Percentiles rank a stretch among this genome's conserved stretches.
Conservation (phyloP, 2,329 filamentous ascomycete genomes). For the Aureobasidium sp. region DNA sequence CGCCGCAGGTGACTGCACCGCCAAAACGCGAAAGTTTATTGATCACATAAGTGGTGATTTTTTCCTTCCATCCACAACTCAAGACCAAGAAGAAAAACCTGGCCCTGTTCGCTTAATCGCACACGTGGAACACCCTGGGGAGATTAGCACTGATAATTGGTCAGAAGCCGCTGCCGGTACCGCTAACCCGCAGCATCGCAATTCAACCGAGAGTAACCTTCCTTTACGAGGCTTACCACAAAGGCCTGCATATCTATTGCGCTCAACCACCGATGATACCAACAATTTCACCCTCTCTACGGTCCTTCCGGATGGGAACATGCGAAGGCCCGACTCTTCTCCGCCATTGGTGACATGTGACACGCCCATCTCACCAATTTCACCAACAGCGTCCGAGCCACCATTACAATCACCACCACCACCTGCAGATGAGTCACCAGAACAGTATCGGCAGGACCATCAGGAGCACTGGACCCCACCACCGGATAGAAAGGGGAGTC, state of each 20-base stretch:
- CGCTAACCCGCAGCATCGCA: conserved; percentile 6
- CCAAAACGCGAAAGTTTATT: conserved; percentile 76
- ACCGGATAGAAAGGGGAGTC: conserved; percentile 53
- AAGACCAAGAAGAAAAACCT: background rate
- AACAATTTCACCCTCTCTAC: conserved; percentile 6
- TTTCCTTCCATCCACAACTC: background rate
- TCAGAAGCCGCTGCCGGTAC: background rate
- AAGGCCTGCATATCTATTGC: background rate
- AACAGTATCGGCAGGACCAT: background rate
- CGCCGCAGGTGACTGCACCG: conserved; percentile 83
- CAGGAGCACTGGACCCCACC: conserved; percentile 13
- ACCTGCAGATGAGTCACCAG: background rate
- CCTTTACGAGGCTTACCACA: background rate
- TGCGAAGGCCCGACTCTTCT: conserved; percentile 1
- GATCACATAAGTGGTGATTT: conserved; percentile 55
- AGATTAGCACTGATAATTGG: background rate
- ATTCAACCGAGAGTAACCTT: background rate
- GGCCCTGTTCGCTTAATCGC: background rate
- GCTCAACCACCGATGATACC: conserved; percentile 8
- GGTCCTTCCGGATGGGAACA: conserved; percentile 1
- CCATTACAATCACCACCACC: conserved; percentile 7
- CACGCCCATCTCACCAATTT: background rate
- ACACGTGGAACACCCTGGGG: background rate
- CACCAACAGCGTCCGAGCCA: background rate
- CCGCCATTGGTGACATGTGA: conserved; percentile 1